Conservation (phyloP, 305 asterid species). For the Solanum chacoense region DNA sequence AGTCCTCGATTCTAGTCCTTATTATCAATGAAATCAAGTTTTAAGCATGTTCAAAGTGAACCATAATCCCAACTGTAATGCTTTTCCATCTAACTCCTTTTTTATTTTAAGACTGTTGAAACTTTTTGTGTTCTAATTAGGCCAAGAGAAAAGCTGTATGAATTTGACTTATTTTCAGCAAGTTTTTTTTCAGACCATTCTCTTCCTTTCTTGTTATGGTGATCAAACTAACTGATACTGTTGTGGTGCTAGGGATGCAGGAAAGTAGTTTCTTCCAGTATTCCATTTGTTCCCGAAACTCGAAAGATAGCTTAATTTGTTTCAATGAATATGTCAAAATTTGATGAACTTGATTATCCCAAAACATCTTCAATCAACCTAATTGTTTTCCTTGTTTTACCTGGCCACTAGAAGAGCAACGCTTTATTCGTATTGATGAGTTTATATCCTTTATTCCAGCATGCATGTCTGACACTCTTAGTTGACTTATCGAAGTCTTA, state of each 20-base stretch:
- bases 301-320: background rate
- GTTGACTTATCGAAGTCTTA: background rate
- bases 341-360: background rate
- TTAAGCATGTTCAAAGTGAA: background rate
- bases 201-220: background rate
- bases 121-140: background rate
- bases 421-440: background rate
- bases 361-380: background rate
- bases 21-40: background rate
- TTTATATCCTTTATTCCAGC: background rate
- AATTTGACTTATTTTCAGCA: background rate
- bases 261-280: background rate
- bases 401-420: background rate
- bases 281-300: background rate
- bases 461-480: background rate
- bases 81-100: background rate
- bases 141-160: background rate
- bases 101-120: background rate
- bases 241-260: background rate
- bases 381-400: background rate
- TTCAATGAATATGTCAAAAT: background rate
- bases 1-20: background rate
- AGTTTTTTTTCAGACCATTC: background rate
- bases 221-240: background rate
- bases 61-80: background rate